Conservation (phyloP, 2,329 filamentous ascomycete species). For the Ophiostoma sp. region DNA sequence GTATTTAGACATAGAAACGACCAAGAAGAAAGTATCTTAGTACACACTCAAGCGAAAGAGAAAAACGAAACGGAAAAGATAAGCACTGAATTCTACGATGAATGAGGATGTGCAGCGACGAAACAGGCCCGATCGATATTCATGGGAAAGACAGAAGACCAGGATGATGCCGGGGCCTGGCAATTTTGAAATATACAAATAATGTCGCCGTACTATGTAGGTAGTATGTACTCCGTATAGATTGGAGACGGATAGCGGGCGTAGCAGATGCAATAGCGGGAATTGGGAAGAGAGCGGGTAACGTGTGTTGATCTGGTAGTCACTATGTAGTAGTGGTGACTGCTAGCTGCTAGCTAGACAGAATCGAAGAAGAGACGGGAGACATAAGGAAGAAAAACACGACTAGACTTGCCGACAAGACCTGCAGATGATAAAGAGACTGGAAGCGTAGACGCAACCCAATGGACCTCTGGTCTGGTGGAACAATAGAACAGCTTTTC, state of each 20-base stretch:
- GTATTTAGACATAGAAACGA: too few species aligned
- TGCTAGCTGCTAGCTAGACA: neutral
- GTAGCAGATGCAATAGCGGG: neutral
- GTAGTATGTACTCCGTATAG: neutral
- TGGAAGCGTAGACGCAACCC: neutral
- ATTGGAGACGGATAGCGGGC: neutral
- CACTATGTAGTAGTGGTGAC: too few species aligned
- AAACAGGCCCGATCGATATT: constrained; percentile 13
- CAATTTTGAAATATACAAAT: neutral
- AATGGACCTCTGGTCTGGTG: neutral
- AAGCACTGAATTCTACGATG: constrained; percentile 2
- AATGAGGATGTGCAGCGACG: constrained; percentile 22
- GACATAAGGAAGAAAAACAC: neutral
- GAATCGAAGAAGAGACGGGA: neutral
- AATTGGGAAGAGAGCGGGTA: neutral
- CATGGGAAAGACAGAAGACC: neutral
- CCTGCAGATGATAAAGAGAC: constrained; percentile 2
- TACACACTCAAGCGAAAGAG: neutral
- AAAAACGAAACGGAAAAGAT: neutral
- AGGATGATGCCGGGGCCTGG: neutral
- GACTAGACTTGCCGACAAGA: neutral
- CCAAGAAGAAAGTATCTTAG: neutral
- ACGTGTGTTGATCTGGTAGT: too few species aligned
- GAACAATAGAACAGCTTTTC: neutral
- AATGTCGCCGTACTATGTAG: too few species aligned